phyloP scores from a whole-genome alignment of 495 filamentous ascomycete genomes.

The Penicillium cosmopolitanum region DNA sequence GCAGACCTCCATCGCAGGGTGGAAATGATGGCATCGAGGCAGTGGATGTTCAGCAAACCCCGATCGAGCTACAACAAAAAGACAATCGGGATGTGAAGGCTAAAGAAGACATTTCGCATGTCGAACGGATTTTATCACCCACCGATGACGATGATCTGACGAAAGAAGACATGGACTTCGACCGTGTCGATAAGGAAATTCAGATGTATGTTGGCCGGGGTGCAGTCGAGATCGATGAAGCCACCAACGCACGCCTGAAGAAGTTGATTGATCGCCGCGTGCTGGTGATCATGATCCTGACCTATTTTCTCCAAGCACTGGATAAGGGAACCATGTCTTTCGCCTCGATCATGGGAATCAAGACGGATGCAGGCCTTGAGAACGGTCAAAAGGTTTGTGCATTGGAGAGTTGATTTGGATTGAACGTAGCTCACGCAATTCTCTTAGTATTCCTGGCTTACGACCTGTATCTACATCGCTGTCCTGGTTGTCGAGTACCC shows the following conservation, averaged over 20 bases:
- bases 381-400: constrained; percentile 50
- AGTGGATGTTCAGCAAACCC: neutral
- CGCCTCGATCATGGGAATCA: constrained; percentile 70
- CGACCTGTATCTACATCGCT: constrained; percentile 57
- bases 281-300: constrained; percentile 52
- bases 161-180: constrained; percentile 55
- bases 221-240: constrained; percentile 55
- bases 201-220: constrained; percentile 61
- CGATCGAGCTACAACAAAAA: neutral
- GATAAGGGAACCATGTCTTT: constrained; percentile 74
- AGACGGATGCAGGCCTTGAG: constrained; percentile 53
- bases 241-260: constrained; percentile 54
- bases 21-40: constrained; percentile 16
- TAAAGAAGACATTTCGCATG: constrained; percentile 48
- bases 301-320: constrained; percentile 73
- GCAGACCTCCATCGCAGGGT: constrained; percentile 4
- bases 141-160: constrained; percentile 33
- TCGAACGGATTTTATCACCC: constrained; percentile 50
- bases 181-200: constrained; percentile 65
- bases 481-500: constrained; percentile 60
- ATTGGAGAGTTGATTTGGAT: neutral
- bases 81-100: constrained; percentile 24
- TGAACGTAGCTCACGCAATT: neutral
- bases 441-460: constrained; percentile 55
- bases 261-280: constrained; percentile 59